phyloP scores from a whole-genome alignment of 331 rosid species.

The Ulmus americana region DNA sequence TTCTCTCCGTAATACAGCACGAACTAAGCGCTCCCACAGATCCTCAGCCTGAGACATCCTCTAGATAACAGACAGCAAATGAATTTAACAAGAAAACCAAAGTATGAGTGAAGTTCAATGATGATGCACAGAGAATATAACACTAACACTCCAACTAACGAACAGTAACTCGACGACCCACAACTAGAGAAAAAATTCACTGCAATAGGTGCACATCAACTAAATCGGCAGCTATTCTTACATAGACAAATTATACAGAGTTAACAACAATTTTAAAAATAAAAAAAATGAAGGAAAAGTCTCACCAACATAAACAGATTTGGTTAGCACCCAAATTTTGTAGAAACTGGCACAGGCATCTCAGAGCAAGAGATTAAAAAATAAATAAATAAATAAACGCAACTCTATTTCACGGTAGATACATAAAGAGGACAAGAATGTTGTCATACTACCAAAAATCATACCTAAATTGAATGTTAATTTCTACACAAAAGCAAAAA shows the following conservation, averaged over 20 bases:
- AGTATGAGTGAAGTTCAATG: too few relatives aligned
- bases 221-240: not conserved
- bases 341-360: too few relatives aligned
- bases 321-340: too few relatives aligned
- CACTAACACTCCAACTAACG: not conserved
- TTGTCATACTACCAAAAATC: too few relatives aligned
- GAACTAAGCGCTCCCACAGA: slow-evolving; percentile 85
- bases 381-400: too few relatives aligned
- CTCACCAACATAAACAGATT: too few relatives aligned
- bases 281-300: not conserved
- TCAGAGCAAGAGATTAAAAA: too few relatives aligned
- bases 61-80: slow-evolving; percentile 21
- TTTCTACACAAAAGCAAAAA: too few relatives aligned
- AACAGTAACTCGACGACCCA: not conserved
- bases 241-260: not conserved
- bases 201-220: not conserved
- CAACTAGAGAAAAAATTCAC: not conserved
- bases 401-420: too few relatives aligned
- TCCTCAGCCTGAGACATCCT: slow-evolving; percentile 75
- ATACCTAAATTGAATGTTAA: too few relatives aligned
- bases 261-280: not conserved
- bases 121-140: not conserved
- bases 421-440: too few relatives aligned
- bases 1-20: slow-evolving; percentile 69
- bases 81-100: slow-evolving; percentile 8